Evolutionary conservation across 2,329 filamentous ascomycete species (phyloP), one percentile per base, ranked within the genome.

Genomic region (Pseudocercospora macadamiae): DNA sequence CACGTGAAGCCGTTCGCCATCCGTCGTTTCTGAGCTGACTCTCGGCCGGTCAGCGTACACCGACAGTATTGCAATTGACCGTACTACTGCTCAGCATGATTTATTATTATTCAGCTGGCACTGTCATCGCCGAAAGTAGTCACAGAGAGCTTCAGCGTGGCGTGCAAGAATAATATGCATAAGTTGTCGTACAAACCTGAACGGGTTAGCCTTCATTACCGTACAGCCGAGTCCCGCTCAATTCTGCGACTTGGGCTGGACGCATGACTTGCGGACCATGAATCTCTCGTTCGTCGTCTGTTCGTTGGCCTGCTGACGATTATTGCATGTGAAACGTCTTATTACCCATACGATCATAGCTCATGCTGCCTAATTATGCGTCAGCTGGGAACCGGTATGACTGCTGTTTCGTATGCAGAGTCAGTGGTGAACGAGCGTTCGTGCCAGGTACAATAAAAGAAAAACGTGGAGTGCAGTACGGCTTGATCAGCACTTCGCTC

Each of bases 301-400:
- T 14, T 26, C 42, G 23, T 28, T 26, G 42, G 23, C 42, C 23
- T 28, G 23, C 23, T 47, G 21, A 23, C 16, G 21, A 26, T 28
- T 47, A 47, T 28, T 47, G 42, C 42, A 28, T 47, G 42, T 47
- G 42, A 47, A 47, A 47, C 42, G 42, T 47, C 23, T 19, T 23
- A 23, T 14, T 28, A 23, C 23, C 42, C 23, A 23, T 19, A 16
- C 23, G 42, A 47, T 42, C 16, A 14, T 19, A 42, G 37, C 37
- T 42, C 37, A 42, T 19, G 37, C 42, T n/a, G 42, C 23, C 10
- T 26, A 26, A 21, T 26, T 3, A 3, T 26, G 26, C 19, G 42
- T 47, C 42, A 47, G 42, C 42, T 23, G 42, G 42, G 42, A 19
- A 47, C 10, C 23, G 42, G 42, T 28, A 47, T 47, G 42, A 47